A percentile compares a stretch with the other conserved stretches of the same genome.
Conservation (phyloP, 495 filamentous ascomycete genomes). For the Aspergillus leporis region DNA sequence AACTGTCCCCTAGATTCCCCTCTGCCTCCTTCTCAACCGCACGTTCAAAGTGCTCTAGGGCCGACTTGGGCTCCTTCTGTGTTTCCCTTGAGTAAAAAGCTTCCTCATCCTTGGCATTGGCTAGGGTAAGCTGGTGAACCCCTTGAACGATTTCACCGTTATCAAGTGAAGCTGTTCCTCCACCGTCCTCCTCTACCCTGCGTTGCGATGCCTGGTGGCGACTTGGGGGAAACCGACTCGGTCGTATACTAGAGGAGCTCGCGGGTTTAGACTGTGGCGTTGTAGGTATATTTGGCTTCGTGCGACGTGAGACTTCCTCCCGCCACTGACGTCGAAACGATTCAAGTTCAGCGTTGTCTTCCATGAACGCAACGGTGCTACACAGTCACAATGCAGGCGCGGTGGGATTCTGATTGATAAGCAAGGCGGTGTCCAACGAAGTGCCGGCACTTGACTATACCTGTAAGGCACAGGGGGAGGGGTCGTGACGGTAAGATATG, state of each 20-base stretch:
- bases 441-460: background rate
- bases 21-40: slow-evolving; percentile 85
- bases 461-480: background rate
- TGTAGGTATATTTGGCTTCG: slow-evolving; percentile 26
- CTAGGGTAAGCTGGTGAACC: slow-evolving; percentile 35
- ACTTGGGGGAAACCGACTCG: slow-evolving; percentile 33
- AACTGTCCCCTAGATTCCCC: slow-evolving; percentile 85
- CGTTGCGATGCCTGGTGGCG: slow-evolving; percentile 35
- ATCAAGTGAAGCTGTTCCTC: slow-evolving; percentile 40
- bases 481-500: background rate
- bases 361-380: slow-evolving; percentile 42
- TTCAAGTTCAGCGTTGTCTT: slow-evolving; percentile 72
- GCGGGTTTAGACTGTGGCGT: slow-evolving; percentile 24
- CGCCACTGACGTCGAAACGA: slow-evolving; percentile 80
- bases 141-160: slow-evolving; percentile 43
- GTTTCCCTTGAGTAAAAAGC: slow-evolving; percentile 26
- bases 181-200: slow-evolving; percentile 43
- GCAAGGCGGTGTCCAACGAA: slow-evolving; percentile 2
- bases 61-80: slow-evolving; percentile 64
- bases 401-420: slow-evolving; percentile 29
- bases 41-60: slow-evolving; percentile 89
- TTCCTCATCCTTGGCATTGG: slow-evolving; percentile 30
- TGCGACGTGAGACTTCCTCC: slow-evolving; percentile 70
- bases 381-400: background rate
- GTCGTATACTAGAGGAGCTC: slow-evolving; percentile 23